A percentile compares a stretch with the other conserved stretches of the same genome.
Conservation (phyloP, 192 early-diverging fungal genomes). For the Chytriomyces confervae region DNA sequence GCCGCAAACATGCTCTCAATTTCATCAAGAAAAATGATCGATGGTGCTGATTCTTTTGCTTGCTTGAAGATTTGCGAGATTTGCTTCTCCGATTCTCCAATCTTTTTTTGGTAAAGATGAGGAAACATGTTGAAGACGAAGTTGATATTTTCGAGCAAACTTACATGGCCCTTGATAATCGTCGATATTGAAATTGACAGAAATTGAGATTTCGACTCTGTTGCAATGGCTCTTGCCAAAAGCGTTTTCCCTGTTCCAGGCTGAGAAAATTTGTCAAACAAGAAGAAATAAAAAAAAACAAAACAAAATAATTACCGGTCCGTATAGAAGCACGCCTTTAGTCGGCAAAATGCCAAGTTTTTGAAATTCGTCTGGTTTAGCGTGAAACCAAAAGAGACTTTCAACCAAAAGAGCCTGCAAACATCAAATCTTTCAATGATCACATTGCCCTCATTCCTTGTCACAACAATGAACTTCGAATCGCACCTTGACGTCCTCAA, state of each 20-base stretch:
- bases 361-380: conserved; percentile 65
- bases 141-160: conserved; percentile 8
- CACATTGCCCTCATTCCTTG: background rate
- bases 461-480: background rate
- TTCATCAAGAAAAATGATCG: conserved; percentile 93
- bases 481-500: conserved; percentile 70
- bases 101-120: conserved; percentile 38
- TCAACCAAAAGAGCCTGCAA: conserved; percentile 70
- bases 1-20: conserved; percentile 86
- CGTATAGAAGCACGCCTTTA: conserved; percentile 81
- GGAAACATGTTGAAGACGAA: background rate
- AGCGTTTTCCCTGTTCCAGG: conserved; percentile 95
- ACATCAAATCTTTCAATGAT: background rate
- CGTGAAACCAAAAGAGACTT: conserved; percentile 79
- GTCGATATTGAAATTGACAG: conserved; percentile 78
- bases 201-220: conserved; percentile 81
- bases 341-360: conserved; percentile 74
- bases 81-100: conserved; percentile 95
- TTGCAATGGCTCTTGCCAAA: conserved; percentile 82
- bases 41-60: conserved; percentile 73
- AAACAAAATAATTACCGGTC: background rate
- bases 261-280: conserved; percentile 65
- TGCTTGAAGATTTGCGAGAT: conserved; percentile 74
- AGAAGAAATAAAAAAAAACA: conserved; percentile 14
- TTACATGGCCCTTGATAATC: conserved; percentile 84